Conservation (phyloP, 768 basidiomycete genomes). For the Trichaptum fuscoviolaceum region DNA sequence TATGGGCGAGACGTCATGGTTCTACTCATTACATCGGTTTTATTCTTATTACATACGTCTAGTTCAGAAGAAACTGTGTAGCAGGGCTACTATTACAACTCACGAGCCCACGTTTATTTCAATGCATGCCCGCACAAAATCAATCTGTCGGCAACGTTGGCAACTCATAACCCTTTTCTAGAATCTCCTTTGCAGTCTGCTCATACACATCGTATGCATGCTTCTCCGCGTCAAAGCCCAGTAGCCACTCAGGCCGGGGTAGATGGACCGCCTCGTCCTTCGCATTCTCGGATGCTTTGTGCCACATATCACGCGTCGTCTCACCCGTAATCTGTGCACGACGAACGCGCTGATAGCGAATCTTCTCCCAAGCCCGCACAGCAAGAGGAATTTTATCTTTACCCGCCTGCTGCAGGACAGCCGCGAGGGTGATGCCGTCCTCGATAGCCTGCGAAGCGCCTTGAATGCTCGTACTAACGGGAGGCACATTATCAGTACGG, state of each 20-base stretch:
- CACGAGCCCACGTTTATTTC: no score
- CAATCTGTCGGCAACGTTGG: constrained; percentile 9
- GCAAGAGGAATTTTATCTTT: constrained; percentile 1
- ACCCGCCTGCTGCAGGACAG: constrained; percentile 17
- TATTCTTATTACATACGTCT: no score
- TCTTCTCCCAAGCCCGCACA: constrained; percentile 4
- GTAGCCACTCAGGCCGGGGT: constrained; percentile 25
- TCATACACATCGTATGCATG: constrained; percentile 21
- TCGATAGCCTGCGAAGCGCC: constrained; percentile 39
- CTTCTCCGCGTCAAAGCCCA: constrained; percentile 23
- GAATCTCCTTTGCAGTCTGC: constrained; percentile 17
- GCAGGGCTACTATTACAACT: no score
- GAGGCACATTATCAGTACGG: not conserved
- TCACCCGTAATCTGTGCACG: constrained; percentile 5
- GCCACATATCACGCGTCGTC: constrained; percentile 4
- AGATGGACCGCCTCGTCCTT: constrained; percentile 5
- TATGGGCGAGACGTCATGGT: no score
- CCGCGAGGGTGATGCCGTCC: constrained; percentile 31
- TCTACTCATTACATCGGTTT: no score
- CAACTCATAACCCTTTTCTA: constrained; percentile 20
- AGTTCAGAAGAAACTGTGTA: no score
- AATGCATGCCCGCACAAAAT: no score
- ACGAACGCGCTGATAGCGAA: constrained; percentile 6
- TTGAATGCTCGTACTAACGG: constrained; percentile 13
- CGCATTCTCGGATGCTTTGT: not conserved